Evolutionary conservation across 148 eudicot species (phyloP).

Genomic region (Vaccinium myrtillus): DNA sequence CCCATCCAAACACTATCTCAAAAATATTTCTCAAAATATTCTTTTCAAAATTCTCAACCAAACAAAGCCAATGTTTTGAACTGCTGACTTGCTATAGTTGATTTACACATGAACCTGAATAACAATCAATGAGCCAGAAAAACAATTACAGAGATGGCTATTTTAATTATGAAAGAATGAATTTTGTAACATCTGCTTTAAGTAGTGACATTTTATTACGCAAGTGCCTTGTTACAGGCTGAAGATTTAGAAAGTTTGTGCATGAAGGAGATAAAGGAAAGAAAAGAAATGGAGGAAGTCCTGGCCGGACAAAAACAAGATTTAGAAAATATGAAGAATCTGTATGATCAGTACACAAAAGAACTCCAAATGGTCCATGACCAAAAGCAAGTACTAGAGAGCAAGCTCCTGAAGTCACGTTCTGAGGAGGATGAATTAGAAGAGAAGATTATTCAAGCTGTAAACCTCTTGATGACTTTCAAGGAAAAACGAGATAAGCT

Average conservation of each 20-base stretch:
- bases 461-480: slow-evolving; percentile 60
- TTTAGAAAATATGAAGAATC: slow-evolving; percentile 44
- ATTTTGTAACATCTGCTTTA: background rate
- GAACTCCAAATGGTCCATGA: slow-evolving; percentile 52
- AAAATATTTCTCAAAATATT: too few species aligned
- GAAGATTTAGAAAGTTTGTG: slow-evolving; percentile 48
- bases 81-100: background rate
- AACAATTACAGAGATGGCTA: background rate
- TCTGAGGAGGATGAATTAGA: slow-evolving; percentile 52
- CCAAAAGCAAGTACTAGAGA: slow-evolving; percentile 48
- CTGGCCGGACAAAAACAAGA: slow-evolving; percentile 45
- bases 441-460: slow-evolving; percentile 75
- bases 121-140: background rate
- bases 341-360: slow-evolving; percentile 32
- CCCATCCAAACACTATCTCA: too few species aligned
- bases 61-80: too few species aligned
- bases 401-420: slow-evolving; percentile 43
- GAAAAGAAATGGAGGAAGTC: slow-evolving; percentile 49
- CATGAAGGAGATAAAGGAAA: slow-evolving; percentile 33
- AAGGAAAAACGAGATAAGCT: slow-evolving; percentile 55
- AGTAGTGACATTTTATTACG: background rate
- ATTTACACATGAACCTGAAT: background rate
- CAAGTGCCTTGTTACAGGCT: slow-evolving; percentile 41
- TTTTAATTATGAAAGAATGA: background rate
- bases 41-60: too few species aligned